These are phyloP conservation scores for Fusarium buharicum DNA, from an alignment of 2,329 filamentous ascomycete species.

Conservation along the genomic window DNA sequence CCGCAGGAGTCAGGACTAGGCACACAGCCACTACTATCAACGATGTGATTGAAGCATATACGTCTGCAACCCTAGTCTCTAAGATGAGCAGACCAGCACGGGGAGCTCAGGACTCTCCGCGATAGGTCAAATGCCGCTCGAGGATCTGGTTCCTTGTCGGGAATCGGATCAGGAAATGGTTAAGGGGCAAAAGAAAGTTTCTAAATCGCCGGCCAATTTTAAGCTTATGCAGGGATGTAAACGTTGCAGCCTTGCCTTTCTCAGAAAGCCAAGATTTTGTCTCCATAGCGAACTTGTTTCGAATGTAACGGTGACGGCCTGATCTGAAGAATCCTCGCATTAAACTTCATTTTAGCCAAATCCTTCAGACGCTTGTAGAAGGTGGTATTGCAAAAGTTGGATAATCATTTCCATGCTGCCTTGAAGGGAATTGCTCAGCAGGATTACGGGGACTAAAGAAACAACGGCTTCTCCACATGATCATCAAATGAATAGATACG, in stretches of 20 bases:
- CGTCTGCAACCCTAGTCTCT: neutral
- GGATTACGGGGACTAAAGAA: neutral
- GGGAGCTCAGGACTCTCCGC: neutral
- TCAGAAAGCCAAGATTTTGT: conserved; percentile 1
- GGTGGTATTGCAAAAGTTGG: neutral
- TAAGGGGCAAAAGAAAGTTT: conserved; percentile 20
- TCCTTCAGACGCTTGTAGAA: conserved; percentile 1
- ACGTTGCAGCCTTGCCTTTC: neutral
- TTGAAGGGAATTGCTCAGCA: neutral
- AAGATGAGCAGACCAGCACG: conserved; percentile 5
- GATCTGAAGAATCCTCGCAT: neutral
- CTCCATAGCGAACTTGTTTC: neutral
- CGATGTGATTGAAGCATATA: conserved; percentile 18
- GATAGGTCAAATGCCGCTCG: conserved; percentile 17
- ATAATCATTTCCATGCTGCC: too few species aligned
- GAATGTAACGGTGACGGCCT: conserved; percentile 8
- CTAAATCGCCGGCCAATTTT: conserved; percentile 30
- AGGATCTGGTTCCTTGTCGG: conserved; percentile 22
- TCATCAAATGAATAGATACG: too few species aligned
- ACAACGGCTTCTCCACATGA: too few species aligned
- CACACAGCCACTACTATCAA: neutral
- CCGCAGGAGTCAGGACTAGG: neutral
- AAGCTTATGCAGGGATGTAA: conserved; percentile 8
- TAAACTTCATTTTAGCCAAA: neutral
- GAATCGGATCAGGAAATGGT: conserved; percentile 25